A percentile compares a stretch with the other conserved stretches of the same genome.
Evolutionary conservation across 768 basidiomycete species (phyloP).

Genomic region (Mycena venus): DNA sequence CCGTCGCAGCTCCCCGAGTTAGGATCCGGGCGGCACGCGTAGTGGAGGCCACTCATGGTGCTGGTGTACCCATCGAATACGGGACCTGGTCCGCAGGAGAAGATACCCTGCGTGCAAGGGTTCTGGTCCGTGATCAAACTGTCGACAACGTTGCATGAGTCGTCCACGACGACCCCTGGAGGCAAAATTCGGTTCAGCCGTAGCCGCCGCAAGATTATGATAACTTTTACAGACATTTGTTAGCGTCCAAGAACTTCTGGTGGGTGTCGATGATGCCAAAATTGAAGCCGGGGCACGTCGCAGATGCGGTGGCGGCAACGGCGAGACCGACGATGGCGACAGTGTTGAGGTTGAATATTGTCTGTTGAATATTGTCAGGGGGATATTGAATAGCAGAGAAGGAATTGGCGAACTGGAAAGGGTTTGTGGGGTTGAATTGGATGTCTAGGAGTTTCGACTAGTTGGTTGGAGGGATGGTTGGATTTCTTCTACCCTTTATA

Average conservation of each 20-base stretch:
- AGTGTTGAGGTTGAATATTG: background rate
- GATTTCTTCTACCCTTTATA: too few species aligned
- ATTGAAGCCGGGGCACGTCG: background rate
- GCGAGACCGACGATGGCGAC: background rate
- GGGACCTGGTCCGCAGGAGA: background rate
- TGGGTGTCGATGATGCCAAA: background rate
- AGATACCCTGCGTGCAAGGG: background rate
- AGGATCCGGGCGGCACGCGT: background rate
- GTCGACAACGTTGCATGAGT: background rate
- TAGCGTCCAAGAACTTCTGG: background rate
- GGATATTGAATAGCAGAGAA: background rate
- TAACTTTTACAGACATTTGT: background rate
- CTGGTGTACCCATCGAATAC: background rate
- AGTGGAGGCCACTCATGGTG: background rate
- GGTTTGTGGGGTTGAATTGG: background rate
- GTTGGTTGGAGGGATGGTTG: too few species aligned
- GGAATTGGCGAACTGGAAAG: background rate
- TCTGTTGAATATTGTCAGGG: background rate
- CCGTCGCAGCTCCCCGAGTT: too few species aligned
- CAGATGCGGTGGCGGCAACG: background rate
- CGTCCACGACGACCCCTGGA: background rate
- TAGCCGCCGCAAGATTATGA: background rate
- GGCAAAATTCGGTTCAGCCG: background rate
- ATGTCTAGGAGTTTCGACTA: too few species aligned
- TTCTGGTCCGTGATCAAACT: background rate